Base-by-base conservation (phyloP, 306 rosid species). In the Cicer pinnatifidum region DNA sequence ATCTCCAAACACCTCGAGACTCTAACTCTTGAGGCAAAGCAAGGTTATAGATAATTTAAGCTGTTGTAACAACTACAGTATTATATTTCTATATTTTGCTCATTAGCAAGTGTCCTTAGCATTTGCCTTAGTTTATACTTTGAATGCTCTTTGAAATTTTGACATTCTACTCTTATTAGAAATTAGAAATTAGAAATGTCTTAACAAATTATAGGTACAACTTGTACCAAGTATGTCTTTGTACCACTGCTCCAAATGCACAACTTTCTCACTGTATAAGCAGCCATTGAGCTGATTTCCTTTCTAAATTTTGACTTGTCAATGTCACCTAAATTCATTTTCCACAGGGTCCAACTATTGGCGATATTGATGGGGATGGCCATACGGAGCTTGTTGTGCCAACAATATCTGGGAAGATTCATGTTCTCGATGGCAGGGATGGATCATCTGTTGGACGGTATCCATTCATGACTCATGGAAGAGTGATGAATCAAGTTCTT, bases 361-460 rank as follows among this genome's bases (percentile, higher is more conserved):
- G 99, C 47, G 99, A 95, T 73, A 78, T 91, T 72, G 97, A 95
- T 56, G 99, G 99, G 56, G 99, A 95, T 81, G 99, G 99, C 80
- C 89, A 79, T 79, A 88, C 99, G 72, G 99, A 95, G 75, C 85
- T 95, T 48, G 96, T 95, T 83, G 86, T 95, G 76, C 97, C 99
- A 67, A 95, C 99, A 5, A 45, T 87, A 17, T 95, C 99, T 1
- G 99, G 99, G 79, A 91, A 88, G 80, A 87, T 95, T 63, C 84
- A 91, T 74, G 97, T 91, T 86, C 97, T 95, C 61, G 92, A 89
- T 72, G 99, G 99, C 74, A 91, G 86, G 88, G 99, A 95, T 84
- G 99, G 99, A 63, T 87, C 88, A 57, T 43, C 82, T 82, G 80
- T 95, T 81, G 90, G 82, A 70, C 88, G 91, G 40, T 90, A 89